Base-by-base conservation (phyloP, 352 stramenopile species). In the Phytopythium helicoides region DNA sequence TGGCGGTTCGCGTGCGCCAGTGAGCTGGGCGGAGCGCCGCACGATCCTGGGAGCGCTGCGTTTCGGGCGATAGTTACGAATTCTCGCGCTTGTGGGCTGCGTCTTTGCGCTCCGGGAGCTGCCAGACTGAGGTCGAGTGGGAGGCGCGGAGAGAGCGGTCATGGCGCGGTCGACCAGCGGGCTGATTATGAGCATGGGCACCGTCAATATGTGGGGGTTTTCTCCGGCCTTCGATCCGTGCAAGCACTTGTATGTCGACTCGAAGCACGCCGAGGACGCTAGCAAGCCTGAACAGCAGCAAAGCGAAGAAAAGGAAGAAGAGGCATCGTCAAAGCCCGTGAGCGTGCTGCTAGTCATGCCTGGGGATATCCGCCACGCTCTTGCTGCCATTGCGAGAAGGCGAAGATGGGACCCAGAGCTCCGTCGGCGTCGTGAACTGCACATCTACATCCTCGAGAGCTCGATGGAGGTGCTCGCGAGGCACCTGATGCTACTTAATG, bases 361-460 rank as follows among this genome's bases (percentile, higher is more conserved):
- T n/a, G 83, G 79, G 19, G 87, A 95, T 52, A 79, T 95, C 28
- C 84, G 87, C 22, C 86, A 96, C 48, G 68, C 75, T 18, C 58
- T 96, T 21, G 59, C 66, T 8, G 76, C 72, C 3, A 73, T 92
- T 41, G 64, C 78, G 26, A 63, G 58, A 49, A 75, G 76, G 6
- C 67, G 55, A 18, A 82, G 65, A 62, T 75, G 48, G 58, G 57
- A 60, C 12, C 36, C 45, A 34, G 62, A 40, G 34, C 40, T 55
- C 60, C 59, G 48, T 19, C 41, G 49, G 47, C 62, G 79, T 23
- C 74, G 76, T 3, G 33, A 53, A 35, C 40, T 90, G 37, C 71
- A 97, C 42, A 87, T 98, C 35, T 98, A 97, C 64, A 48, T 98
- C 16, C 84, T 83, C 26, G 94, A 98, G 37, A 82, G 75, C 34